phyloP scores from a whole-genome alignment of 805 yeast species.

The Schwanniomyces vanrijiae region DNA sequence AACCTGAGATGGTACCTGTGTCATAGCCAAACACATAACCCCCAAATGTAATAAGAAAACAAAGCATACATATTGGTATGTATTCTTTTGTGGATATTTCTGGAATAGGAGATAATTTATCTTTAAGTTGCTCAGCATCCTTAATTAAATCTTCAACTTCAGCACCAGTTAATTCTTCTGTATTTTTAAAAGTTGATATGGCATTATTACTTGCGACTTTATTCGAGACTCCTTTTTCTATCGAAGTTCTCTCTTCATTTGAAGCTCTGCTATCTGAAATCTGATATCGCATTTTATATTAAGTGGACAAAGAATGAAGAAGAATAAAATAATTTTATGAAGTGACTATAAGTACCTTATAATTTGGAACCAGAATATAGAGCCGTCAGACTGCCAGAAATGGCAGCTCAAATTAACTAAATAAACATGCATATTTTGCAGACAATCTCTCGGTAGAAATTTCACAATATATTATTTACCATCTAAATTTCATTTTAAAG shows the following conservation, averaged over 20 bases:
- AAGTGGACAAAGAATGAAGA: not conserved
- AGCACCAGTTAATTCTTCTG: no score
- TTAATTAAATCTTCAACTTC: no score
- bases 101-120: slow-evolving; percentile 13
- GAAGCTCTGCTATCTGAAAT: not conserved
- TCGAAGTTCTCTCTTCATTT: no score
- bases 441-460: not conserved
- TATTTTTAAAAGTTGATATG: no score
- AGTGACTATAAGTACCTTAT: not conserved
- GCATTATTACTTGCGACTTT: no score
- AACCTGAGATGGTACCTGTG: slow-evolving; percentile 76
- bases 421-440: not conserved
- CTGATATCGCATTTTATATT: not conserved
- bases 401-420: not conserved
- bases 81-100: slow-evolving; percentile 29
- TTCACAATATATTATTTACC: no score
- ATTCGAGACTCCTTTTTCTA: not conserved
- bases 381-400: not conserved
- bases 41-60: slow-evolving; percentile 66
- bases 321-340: not conserved
- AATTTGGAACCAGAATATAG: not conserved
- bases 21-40: slow-evolving; percentile 79
- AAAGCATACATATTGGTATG: slow-evolving; percentile 34
- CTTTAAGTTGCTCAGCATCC: no score
- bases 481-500: not conserved